Base-by-base conservation (phyloP, 768 basidiomycete species). In the Mycena kentingensis region DNA sequence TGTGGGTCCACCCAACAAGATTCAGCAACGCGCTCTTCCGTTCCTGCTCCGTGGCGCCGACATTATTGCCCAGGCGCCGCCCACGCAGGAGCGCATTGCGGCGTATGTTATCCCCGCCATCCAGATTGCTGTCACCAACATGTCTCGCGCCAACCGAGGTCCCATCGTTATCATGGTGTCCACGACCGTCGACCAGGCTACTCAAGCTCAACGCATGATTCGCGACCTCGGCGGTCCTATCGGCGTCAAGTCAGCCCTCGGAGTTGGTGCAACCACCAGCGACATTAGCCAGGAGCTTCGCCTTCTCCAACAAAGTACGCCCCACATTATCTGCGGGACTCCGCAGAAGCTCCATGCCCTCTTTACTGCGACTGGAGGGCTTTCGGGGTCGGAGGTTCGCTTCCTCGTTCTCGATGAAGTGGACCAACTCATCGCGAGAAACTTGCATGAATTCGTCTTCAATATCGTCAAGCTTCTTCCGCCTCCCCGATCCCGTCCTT, bases 41-140 rank as follows among this genome's bases (percentile, higher is more conserved):
- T 98, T 98, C 74, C 83, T 99, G 53, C 78, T 98, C 28, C 83
- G 88, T 46, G 95, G 93, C 7, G 84, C 93, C 31, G 97, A 99
- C 63, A 98, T 98, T 65, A 98, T 99, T 63, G 95, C 96, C 8
- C 97, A 99, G 71, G 97, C 96, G 10, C 97, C 97, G 41, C 95
- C 97, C 1, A 98, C 97, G 0, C 96, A 98, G 68, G 97, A 99
- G 68, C 82, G 97, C 39, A 99, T 99, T 62, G 95, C 96, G 21
- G 93, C 95, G 52, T 99, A 99, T 71, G 87, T 93, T 44, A 93
- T 96, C 54, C 93, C 92, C 43, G 90, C 89, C 25, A 88, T 93
- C 38, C 90, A 93, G 63, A 81, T 88, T 46, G 87, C 89, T 28
- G 75, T 94, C 50, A 80, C 84, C 29, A 80, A 87, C 54, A 78